Evolutionary conservation across 2,329 filamentous ascomycete species (phyloP).

Genomic region (Fusarium chaquense): DNA sequence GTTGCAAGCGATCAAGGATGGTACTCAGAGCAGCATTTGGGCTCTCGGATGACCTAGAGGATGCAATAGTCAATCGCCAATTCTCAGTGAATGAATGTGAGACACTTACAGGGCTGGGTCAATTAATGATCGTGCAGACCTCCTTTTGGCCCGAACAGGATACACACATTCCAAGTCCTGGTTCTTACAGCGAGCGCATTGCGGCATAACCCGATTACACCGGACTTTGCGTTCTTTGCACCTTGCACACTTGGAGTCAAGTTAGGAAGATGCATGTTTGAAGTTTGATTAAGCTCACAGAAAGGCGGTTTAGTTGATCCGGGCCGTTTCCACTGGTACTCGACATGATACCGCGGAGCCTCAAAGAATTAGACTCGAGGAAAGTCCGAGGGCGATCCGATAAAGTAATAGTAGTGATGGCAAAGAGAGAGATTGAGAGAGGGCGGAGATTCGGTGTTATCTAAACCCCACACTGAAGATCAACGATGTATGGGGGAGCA

Average conservation of each 20-base stretch:
- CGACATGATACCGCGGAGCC: conserved; percentile 22
- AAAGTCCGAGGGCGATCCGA: conserved; percentile 20
- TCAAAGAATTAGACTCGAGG: not conserved
- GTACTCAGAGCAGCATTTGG: conserved; percentile 40
- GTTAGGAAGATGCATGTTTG: conserved; percentile 5
- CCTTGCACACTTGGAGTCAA: conserved; percentile 40
- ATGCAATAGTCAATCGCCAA: conserved; percentile 18
- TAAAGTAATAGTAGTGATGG: not conserved
- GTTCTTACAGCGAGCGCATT: conserved; percentile 46
- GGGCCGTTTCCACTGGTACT: conserved; percentile 10
- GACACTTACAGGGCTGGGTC: conserved; percentile 38
- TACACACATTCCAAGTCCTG: conserved; percentile 48
- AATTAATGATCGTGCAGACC: conserved; percentile 29
- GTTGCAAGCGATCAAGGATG: conserved; percentile 49
- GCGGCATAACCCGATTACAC: conserved; percentile 49
- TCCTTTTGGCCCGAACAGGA: conserved; percentile 46
- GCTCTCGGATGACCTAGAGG: conserved; percentile 17
- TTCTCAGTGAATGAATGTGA: not conserved
- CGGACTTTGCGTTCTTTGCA: conserved; percentile 50
- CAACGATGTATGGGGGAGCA: conserved; percentile 2
- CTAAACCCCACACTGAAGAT: conserved; percentile 13
- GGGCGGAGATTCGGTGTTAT: conserved; percentile 31
- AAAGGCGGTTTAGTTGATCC: conserved; percentile 45
- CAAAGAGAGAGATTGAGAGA: not conserved
- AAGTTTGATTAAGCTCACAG: conserved; percentile 26